A percentile compares a stretch with the other conserved stretches of the same genome.
Evolutionary conservation across 371 early-diverging fungal species (phyloP).

Genomic region (Sporodiniella umbellata): DNA sequence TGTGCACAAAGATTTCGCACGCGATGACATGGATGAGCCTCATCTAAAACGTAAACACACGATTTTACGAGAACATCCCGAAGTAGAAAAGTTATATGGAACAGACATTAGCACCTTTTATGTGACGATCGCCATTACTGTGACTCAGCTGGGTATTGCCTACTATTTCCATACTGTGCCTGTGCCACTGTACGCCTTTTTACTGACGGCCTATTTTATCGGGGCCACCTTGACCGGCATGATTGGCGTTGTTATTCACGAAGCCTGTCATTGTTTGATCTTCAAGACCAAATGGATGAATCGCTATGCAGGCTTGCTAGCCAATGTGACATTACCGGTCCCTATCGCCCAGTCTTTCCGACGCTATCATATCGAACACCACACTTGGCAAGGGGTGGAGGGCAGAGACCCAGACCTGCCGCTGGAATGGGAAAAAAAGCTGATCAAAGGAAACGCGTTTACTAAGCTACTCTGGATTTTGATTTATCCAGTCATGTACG

Average conservation of each 20-base stretch:
- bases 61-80: conserved; percentile 87
- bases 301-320: conserved; percentile 77
- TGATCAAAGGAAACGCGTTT: conserved; percentile 76
- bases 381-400: conserved; percentile 92
- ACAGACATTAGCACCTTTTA: conserved; percentile 77
- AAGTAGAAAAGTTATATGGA: conserved; percentile 84
- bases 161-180: conserved; percentile 71
- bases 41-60: conserved; percentile 88
- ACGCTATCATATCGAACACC: conserved; percentile 96
- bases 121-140: conserved; percentile 62
- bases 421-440: conserved; percentile 76
- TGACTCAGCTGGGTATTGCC: conserved; percentile 75
- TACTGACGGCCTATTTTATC: conserved; percentile 69
- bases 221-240: conserved; percentile 83
- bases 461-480: conserved; percentile 79
- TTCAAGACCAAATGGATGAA: conserved; percentile 68
- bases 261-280: conserved; percentile 85
- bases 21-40: conserved; percentile 92
- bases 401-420: conserved; percentile 97
- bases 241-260: conserved; percentile 87
- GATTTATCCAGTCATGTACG: conserved; percentile 90
- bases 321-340: conserved; percentile 83
- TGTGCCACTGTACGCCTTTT: conserved; percentile 58
- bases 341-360: conserved; percentile 85
- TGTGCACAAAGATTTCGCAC: conserved; percentile 71